Evolutionary conservation across 495 filamentous ascomycete genomes (phyloP).

Genomic region (Podospora conica): DNA sequence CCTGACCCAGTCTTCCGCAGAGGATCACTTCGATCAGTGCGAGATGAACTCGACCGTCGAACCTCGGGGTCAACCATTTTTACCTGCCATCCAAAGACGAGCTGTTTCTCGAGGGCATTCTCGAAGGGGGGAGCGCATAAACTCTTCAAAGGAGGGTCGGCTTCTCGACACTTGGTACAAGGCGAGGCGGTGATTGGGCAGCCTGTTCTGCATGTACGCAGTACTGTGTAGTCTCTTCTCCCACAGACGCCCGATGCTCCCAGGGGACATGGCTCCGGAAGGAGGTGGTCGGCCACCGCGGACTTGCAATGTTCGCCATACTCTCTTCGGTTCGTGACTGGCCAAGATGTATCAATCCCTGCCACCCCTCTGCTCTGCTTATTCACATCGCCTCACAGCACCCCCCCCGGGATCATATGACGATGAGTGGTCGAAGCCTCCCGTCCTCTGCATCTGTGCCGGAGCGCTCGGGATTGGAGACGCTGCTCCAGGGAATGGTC

Average conservation of each 20-base stretch:
- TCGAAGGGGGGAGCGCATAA: too few relatives aligned
- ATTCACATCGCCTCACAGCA: neutral
- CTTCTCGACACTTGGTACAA: too few relatives aligned
- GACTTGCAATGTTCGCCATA: neutral
- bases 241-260: neutral
- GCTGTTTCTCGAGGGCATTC: too few relatives aligned
- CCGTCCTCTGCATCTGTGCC: neutral
- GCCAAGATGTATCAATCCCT: neutral
- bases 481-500: neutral
- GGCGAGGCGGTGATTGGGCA: too few relatives aligned
- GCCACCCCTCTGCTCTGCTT: neutral
- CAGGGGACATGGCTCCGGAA: neutral
- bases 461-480: neutral
- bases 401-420: neutral
- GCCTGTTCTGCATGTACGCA: too few relatives aligned
- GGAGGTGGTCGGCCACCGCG: neutral
- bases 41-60: too few relatives aligned
- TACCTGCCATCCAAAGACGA: too few relatives aligned
- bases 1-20: too few relatives aligned
- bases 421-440: neutral
- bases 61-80: too few relatives aligned
- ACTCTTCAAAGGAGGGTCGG: too few relatives aligned
- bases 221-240: too few relatives aligned
- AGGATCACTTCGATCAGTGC: too few relatives aligned
- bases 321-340: neutral